A percentile compares a stretch with the other conserved stretches of the same genome.
These are phyloP conservation scores for Colletotrichum aenigma DNA, from an alignment of 2,329 filamentous ascomycete genomes.

Conservation along the genomic window DNA sequence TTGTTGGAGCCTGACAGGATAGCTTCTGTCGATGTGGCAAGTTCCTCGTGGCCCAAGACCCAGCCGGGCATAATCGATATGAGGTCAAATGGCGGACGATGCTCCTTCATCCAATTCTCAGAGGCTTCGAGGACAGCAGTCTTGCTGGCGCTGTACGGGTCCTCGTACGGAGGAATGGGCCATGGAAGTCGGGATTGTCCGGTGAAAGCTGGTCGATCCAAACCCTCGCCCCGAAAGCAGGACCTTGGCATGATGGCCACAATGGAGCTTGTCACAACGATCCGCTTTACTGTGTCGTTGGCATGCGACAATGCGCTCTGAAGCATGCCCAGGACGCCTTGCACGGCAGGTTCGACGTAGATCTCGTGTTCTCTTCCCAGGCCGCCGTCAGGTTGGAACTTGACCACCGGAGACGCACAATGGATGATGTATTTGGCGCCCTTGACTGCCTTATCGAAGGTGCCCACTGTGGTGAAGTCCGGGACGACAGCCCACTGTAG, in stretches of 20 bases:
- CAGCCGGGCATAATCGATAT: constrained; percentile 38
- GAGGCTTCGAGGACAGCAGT: constrained; percentile 32
- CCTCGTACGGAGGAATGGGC: constrained; percentile 28
- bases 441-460: constrained; percentile 43
- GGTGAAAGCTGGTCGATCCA: background rate
- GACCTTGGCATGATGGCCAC: constrained; percentile 19
- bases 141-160: constrained; percentile 40
- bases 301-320: background rate
- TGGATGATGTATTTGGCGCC: constrained; percentile 41
- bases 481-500: constrained; percentile 35
- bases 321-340: background rate
- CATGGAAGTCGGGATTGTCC: background rate
- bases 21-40: constrained; percentile 27
- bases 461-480: constrained; percentile 35
- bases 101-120: constrained; percentile 33
- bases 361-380: background rate
- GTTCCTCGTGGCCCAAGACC: constrained; percentile 38
- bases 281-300: constrained; percentile 31
- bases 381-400: background rate
- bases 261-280: constrained; percentile 47
- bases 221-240: background rate
- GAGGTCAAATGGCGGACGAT: constrained; percentile 37
- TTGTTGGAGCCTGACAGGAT: constrained; percentile 33
- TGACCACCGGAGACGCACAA: constrained; percentile 28
- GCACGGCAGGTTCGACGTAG: background rate